Percentiles rank a stretch among this genome's conserved stretches.
Evolutionary conservation across 2,329 filamentous ascomycete species (phyloP).

Genomic region (Aspergillus chevalieri): DNA sequence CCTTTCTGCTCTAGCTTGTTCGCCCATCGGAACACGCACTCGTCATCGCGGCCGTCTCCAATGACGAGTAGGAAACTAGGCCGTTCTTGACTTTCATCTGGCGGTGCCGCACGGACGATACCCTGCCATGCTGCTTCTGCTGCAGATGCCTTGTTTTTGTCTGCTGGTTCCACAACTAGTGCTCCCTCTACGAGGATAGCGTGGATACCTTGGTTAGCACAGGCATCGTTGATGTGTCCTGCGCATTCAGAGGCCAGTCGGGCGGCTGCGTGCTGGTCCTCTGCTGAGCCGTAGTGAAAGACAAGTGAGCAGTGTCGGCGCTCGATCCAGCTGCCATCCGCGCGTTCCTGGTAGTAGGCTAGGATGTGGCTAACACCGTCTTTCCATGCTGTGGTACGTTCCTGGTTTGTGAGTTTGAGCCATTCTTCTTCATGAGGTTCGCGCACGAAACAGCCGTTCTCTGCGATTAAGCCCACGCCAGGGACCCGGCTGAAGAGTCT

Average conservation of each 20-base stretch:
- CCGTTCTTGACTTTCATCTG: conserved; percentile 26
- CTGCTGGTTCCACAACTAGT: conserved; percentile 75
- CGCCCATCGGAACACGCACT: conserved; percentile 91
- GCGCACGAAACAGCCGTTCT: conserved; percentile 88
- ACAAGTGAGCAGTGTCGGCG: conserved; percentile 86
- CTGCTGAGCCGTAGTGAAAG: conserved; percentile 80
- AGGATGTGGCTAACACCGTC: conserved; percentile 74
- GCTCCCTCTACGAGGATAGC: conserved; percentile 74
- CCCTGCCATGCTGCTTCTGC: conserved; percentile 66
- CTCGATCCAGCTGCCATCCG: conserved; percentile 80
- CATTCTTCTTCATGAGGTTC: conserved; percentile 63
- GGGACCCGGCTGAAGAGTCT: conserved; percentile 77
- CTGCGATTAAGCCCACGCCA: conserved; percentile 80
- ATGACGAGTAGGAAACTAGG: conserved; percentile 85
- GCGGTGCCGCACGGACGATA: conserved; percentile 52
- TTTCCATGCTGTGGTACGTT: conserved; percentile 72
- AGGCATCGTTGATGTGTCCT: conserved; percentile 91
- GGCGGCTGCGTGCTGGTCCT: conserved; percentile 67
- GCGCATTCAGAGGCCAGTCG: conserved; percentile 84
- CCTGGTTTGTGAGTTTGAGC: conserved; percentile 69
- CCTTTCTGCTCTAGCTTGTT: conserved; percentile 62
- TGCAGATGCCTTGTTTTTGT: conserved; percentile 83
- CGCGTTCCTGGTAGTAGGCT: conserved; percentile 82
- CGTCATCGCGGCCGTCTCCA: conserved; percentile 87
- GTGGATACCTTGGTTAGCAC: conserved; percentile 73